Base-by-base conservation (phyloP, 352 stramenopile species). In the Pythium oligandrum region DNA sequence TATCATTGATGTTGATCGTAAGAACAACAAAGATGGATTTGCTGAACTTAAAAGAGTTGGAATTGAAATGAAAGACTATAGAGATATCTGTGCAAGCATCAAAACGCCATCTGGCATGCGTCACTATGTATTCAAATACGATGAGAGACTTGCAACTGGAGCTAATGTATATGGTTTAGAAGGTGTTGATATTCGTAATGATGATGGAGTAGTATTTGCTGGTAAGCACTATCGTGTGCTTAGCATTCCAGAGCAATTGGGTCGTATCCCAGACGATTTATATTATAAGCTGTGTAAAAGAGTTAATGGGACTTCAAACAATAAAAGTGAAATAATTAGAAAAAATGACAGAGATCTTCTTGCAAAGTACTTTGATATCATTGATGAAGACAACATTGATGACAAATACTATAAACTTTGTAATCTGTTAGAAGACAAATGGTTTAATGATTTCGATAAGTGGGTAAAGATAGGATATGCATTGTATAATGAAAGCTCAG, bases 51-150 rank as follows among this genome's bases (percentile, higher is more conserved):
- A 51, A 51, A 51, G 46, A 51, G 46, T 51, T 40, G 46, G 46
- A 51, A 51, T 51, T 51, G 46, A 51, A 51, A 51, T 51, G 46
- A 51, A 51, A 40, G 46, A 51, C 46, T 51, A 51, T 51, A 51
- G 34, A 51, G 35, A 51, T 51, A 51, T 51, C 46, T 51, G 46
- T 40, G 46, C 46, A 51, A 51, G 46, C 46, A 51, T 51, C 35
- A 51, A 51, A 38, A 51, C 46, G 46, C 46, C 46, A 51, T 51
- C 46, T 51, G 46, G 46, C 1, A 51, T 51, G 46, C 46, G 46
- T 39, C 46, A 51, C 46, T 51, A 51, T 17, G 46, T 51, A 40
- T 51, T 51, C 32, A 51, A 39, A 51, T 51, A 51, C 46, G 46
- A 51, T 51, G 46, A 51, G 46, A 51, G 46, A 51, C 46, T 51